Evolutionary conservation across 1,284 basidiomycete genomes (phyloP).

Genomic region (Rhodotorula sp.): DNA sequence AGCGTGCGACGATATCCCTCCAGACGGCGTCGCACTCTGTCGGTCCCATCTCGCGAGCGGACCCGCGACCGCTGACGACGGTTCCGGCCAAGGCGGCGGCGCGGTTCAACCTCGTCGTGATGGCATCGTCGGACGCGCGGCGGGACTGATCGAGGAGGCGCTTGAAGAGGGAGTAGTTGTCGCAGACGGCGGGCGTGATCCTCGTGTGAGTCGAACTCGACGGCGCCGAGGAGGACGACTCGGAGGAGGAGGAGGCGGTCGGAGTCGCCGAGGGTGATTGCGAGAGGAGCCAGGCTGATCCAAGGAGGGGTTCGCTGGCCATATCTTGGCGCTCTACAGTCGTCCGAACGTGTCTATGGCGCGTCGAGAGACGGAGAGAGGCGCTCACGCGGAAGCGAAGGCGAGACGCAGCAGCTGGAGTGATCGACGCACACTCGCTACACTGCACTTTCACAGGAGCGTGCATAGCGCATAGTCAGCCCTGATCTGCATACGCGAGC

Average conservation of each 20-base stretch:
- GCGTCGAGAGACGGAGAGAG: no score
- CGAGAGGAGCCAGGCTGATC: slow-evolving; percentile 33
- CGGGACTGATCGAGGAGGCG: slow-evolving; percentile 24
- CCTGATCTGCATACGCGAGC: no score
- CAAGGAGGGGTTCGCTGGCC: slow-evolving; percentile 23
- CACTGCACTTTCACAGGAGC: no score
- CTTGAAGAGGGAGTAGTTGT: slow-evolving; percentile 23
- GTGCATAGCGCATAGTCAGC: no score
- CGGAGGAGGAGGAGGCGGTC: background rate
- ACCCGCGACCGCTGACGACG: background rate
- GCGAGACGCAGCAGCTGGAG: no score
- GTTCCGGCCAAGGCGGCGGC: slow-evolving; percentile 16
- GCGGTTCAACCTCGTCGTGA: slow-evolving; percentile 34
- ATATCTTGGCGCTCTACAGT: background rate
- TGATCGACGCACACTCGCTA: no score
- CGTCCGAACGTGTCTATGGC: no score
- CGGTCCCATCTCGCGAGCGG: slow-evolving; percentile 1
- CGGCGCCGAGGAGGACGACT: background rate
- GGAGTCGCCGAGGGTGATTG: slow-evolving; percentile 11
- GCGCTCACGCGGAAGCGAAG: no score
- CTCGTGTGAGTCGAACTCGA: slow-evolving; percentile 4
- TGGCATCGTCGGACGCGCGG: slow-evolving; percentile 26
- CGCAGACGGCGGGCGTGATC: slow-evolving; percentile 31
- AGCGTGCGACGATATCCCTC: slow-evolving; percentile 20
- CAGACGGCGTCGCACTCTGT: slow-evolving; percentile 36